Conservation (phyloP, 1,284 basidiomycete genomes). For the Phellopilus nigrolimitatus region DNA sequence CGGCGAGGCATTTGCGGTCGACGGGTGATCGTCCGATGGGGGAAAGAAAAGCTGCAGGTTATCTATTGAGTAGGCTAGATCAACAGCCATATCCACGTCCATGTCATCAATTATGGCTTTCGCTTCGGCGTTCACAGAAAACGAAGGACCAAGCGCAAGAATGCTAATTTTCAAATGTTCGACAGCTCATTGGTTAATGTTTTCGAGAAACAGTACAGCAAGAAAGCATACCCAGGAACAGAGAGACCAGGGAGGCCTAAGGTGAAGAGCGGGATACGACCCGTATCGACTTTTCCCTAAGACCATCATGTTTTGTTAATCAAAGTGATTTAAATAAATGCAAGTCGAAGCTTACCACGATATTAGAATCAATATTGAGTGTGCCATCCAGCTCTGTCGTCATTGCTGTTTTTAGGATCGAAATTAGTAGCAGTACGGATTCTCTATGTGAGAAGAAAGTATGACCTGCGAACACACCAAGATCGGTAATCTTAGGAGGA, state of each 20-base stretch:
- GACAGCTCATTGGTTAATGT: background rate
- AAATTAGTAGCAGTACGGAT: no score
- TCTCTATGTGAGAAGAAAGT: no score
- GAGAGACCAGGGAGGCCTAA: slow-evolving; percentile 37
- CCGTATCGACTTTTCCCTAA: background rate
- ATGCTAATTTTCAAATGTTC: slow-evolving; percentile 23
- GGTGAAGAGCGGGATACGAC: slow-evolving; percentile 27
- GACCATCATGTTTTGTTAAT: background rate
- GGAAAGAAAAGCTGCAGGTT: slow-evolving; percentile 12
- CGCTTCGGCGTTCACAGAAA: slow-evolving; percentile 29
- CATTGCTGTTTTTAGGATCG: background rate
- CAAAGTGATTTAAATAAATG: slow-evolving; percentile 1
- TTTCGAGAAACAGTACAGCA: background rate
- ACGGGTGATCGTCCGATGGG: slow-evolving; percentile 2
- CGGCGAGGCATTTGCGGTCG: slow-evolving; percentile 23
- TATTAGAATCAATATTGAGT: slow-evolving; percentile 32
- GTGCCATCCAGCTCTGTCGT: slow-evolving; percentile 25
- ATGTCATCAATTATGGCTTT: slow-evolving; percentile 18
- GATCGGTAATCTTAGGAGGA: slow-evolving; percentile 35
- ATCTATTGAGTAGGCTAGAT: slow-evolving; percentile 8
- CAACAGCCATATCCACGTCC: slow-evolving; percentile 11
- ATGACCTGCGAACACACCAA: slow-evolving; percentile 31
- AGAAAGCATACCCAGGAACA: slow-evolving; percentile 34
- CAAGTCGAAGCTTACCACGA: slow-evolving; percentile 27
- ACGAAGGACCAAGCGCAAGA: slow-evolving; percentile 33